These are phyloP conservation scores for Byssochlamys sp. DNA, from an alignment of 2,329 filamentous ascomycete species.

Conservation along the genomic window DNA sequence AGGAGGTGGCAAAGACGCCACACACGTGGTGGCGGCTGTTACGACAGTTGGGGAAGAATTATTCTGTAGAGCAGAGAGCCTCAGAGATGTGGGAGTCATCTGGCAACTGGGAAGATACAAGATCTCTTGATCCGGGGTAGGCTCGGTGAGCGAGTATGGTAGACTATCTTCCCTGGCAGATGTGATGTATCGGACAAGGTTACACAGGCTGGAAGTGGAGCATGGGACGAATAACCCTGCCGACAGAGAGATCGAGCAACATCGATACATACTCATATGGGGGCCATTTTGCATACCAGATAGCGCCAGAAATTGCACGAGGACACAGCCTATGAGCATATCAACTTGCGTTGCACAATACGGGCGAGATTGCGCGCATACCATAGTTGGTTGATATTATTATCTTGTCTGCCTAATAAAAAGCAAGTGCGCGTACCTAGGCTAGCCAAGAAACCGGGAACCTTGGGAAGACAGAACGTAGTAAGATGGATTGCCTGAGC, in stretches of 20 bases:
- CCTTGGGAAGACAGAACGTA: background rate
- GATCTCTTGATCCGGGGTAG: background rate
- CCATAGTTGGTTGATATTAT: too few species aligned
- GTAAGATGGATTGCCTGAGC: background rate
- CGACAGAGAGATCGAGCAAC: background rate
- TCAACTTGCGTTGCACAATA: too few species aligned
- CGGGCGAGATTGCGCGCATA: too few species aligned
- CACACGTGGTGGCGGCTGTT: background rate
- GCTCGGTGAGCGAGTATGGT: background rate
- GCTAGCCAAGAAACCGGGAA: too few species aligned
- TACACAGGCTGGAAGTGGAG: background rate
- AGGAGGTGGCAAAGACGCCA: background rate
- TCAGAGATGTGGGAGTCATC: background rate
- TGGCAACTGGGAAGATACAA: background rate
- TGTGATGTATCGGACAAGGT: background rate
- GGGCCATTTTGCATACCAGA: background rate
- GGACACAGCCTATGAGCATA: background rate
- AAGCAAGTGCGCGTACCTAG: too few species aligned
- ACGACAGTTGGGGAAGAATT: background rate
- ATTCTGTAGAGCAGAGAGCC: background rate
- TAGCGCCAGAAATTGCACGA: background rate
- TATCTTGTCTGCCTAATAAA: too few species aligned
- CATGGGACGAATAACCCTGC: background rate
- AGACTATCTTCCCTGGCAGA: background rate
- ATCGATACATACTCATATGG: background rate